These are phyloP conservation scores for Macrophomina tecta DNA, from an alignment of 2,329 filamentous ascomycete genomes.

Conservation along the genomic window DNA sequence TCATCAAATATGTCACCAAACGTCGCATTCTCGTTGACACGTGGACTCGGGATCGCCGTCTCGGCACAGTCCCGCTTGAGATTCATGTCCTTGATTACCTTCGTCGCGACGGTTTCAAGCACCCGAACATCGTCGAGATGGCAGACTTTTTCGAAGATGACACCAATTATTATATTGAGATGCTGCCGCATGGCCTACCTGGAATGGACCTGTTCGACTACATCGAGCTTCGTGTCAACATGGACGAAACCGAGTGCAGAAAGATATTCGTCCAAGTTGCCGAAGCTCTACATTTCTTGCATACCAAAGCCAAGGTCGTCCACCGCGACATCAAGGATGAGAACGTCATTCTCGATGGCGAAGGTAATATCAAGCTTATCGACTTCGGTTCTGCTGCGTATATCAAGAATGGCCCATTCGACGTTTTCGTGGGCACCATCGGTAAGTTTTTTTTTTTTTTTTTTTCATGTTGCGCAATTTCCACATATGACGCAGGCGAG, in stretches of 20 bases:
- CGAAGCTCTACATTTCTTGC: slow-evolving; percentile 85
- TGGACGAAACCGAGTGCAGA: slow-evolving; percentile 92
- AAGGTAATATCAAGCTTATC: slow-evolving; percentile 94
- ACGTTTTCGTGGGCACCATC: slow-evolving; percentile 98
- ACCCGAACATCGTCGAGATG: slow-evolving; percentile 73
- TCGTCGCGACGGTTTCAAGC: slow-evolving; percentile 70
- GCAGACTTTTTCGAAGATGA: slow-evolving; percentile 76
- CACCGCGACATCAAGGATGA: slow-evolving; percentile 99
- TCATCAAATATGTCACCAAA: slow-evolving; percentile 98
- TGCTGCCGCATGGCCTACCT: slow-evolving; percentile 91
- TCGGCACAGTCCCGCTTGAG: slow-evolving; percentile 94
- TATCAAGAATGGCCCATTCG: slow-evolving; percentile 97
- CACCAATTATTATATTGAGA: slow-evolving; percentile 98
- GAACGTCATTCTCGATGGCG: slow-evolving; percentile 94
- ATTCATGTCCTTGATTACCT: slow-evolving; percentile 97
- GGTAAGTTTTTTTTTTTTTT: slow-evolving; percentile 62
- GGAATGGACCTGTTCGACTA: slow-evolving; percentile 99
- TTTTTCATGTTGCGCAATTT: too few species aligned
- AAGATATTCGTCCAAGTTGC: slow-evolving; percentile 96
- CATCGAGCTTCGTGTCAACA: slow-evolving; percentile 92
- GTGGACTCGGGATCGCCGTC: slow-evolving; percentile 90
- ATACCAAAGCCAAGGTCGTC: slow-evolving; percentile 88
- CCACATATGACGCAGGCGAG: too few species aligned
- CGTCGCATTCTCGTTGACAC: slow-evolving; percentile 95
- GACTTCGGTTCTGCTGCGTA: slow-evolving; percentile 98